Evolutionary conservation across 2,329 filamentous ascomycete species (phyloP).

Genomic region (Atkinsonella texensis): DNA sequence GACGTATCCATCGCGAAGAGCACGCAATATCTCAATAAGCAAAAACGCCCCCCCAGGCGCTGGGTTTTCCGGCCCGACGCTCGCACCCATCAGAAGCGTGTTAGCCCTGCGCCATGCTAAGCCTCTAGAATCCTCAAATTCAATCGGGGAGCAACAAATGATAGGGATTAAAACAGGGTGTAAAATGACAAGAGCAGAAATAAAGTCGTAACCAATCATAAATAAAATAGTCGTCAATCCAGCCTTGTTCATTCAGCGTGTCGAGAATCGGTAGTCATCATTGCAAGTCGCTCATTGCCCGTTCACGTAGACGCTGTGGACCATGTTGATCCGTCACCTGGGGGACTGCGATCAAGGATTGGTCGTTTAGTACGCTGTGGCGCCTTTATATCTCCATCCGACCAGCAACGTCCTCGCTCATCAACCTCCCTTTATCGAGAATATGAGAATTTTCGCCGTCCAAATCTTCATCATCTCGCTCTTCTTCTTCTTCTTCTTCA

Average conservation of each 20-base stretch:
- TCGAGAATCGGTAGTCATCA: neutral
- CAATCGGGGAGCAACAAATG: neutral
- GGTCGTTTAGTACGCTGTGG: neutral
- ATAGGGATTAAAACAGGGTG: neutral
- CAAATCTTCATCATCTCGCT: conserved; percentile 30
- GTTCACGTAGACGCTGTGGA: neutral
- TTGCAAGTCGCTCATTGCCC: neutral
- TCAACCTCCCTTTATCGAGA: conserved; percentile 35
- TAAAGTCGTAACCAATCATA: neutral
- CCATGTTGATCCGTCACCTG: neutral
- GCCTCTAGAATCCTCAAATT: neutral
- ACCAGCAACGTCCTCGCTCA: conserved; percentile 51
- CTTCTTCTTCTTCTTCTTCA: conserved; percentile 22
- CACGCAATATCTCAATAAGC: neutral
- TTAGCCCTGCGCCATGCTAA: conserved; percentile 17
- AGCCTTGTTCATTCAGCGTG: neutral
- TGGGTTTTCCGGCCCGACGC: conserved; percentile 17
- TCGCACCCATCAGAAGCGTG: conserved; percentile 25
- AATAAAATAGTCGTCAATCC: neutral
- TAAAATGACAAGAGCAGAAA: neutral
- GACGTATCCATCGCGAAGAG: neutral
- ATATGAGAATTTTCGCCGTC: conserved; percentile 31
- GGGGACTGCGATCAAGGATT: neutral
- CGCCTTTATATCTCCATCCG: conserved; percentile 46
- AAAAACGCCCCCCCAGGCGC: conserved; percentile 10